Evolutionary conservation across 345 rosid genomes (phyloP).

Genomic region (Heritiera littoralis): DNA sequence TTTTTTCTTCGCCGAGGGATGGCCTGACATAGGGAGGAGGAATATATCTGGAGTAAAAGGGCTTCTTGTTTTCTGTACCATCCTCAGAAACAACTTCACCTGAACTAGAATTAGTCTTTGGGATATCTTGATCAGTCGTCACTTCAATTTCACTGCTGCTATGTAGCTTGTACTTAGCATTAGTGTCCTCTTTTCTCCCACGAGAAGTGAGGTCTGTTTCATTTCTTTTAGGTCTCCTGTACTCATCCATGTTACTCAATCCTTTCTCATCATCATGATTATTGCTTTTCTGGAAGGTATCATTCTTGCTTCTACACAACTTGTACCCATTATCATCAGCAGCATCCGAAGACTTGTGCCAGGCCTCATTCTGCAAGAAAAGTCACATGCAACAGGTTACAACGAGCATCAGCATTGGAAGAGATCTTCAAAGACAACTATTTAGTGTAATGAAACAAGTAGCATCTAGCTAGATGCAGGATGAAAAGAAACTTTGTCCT

Average conservation of each 20-base stretch:
- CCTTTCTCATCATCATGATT: slow-evolving; percentile 13
- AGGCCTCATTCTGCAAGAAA: slow-evolving; percentile 30
- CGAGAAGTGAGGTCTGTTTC: slow-evolving; percentile 22
- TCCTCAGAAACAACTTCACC: slow-evolving; percentile 47
- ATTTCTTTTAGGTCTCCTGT: slow-evolving; percentile 23
- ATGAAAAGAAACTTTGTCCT: not conserved
- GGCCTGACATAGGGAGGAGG: slow-evolving; percentile 57
- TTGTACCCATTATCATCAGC: slow-evolving; percentile 21
- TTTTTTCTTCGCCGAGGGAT: slow-evolving; percentile 32
- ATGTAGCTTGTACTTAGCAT: slow-evolving; percentile 25
- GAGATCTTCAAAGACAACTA: not conserved
- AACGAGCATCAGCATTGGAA: not conserved
- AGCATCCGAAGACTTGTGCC: slow-evolving; percentile 10
- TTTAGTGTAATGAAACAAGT: not conserved
- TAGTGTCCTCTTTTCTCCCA: slow-evolving; percentile 25
- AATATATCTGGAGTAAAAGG: slow-evolving; percentile 37
- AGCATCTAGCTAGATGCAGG: not conserved
- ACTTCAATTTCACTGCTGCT: slow-evolving; percentile 53
- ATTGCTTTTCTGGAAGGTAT: slow-evolving; percentile 20
- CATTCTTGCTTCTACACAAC: slow-evolving; percentile 24
- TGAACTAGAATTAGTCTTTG: slow-evolving; percentile 46
- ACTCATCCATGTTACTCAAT: slow-evolving; percentile 1
- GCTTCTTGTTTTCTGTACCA: slow-evolving; percentile 40
- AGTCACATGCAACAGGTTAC: not conserved
- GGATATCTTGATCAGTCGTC: slow-evolving; percentile 24